Evolutionary conservation across 495 filamentous ascomycete genomes (phyloP).

Genomic region (Hypoxylon trugodes): DNA sequence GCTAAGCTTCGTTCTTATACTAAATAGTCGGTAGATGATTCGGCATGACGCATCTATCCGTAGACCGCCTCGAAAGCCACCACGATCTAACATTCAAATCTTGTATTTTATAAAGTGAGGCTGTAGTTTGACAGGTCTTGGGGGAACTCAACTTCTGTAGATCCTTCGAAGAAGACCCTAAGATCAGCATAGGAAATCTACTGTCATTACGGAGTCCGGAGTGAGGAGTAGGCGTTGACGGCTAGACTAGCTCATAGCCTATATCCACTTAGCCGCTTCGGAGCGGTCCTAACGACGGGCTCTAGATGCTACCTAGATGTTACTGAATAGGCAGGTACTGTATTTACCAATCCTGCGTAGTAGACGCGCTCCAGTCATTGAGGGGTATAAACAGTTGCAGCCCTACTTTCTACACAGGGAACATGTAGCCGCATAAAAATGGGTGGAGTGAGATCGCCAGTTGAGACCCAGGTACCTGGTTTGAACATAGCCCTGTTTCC

Average conservation of each 20-base stretch:
- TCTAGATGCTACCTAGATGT: neutral
- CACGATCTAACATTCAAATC: neutral
- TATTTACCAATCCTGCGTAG: neutral
- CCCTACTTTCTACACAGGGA: constrained; percentile 4
- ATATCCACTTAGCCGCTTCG: constrained; percentile 11
- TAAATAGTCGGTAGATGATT: neutral
- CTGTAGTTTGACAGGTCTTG: constrained; percentile 8
- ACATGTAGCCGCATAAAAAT: constrained; percentile 5
- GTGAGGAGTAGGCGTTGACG: neutral
- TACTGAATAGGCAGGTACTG: neutral
- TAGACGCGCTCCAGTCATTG: neutral
- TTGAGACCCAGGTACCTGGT: neutral
- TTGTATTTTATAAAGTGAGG: neutral
- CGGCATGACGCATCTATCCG: constrained; percentile 1
- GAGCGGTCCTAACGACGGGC: neutral
- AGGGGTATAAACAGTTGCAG: neutral
- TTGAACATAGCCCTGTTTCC: neutral
- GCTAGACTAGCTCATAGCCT: neutral
- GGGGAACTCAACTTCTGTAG: neutral
- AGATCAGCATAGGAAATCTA: neutral
- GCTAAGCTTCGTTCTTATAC: neutral
- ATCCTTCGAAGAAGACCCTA: neutral
- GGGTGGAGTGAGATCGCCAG: neutral
- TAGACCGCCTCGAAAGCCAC: neutral
- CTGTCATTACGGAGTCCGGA: neutral